Conservation (phyloP, 257 asterid genomes). For the Forsythia suspensa region DNA sequence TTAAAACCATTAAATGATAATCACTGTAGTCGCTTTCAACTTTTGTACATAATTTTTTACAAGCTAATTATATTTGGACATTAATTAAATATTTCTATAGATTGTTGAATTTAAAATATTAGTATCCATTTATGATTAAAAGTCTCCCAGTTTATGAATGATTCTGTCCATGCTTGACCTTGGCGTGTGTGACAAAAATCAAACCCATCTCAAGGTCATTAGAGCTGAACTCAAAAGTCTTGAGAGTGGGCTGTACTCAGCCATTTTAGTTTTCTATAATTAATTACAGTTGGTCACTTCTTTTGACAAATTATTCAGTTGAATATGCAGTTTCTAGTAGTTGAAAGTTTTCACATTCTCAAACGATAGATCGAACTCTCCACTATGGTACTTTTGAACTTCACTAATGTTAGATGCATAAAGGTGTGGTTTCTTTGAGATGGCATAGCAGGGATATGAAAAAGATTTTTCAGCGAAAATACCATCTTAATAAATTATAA, state of each 20-base stretch:
- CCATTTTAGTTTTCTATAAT: not conserved
- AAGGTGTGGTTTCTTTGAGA: not conserved
- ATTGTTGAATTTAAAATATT: too few species aligned
- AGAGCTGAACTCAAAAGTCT: not conserved
- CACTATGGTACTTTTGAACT: not conserved
- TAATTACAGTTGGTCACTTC: not conserved
- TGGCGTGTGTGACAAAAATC: not conserved
- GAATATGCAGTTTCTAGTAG: not conserved
- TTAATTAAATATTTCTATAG: not conserved
- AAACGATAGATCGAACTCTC: not conserved
- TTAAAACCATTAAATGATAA: not conserved
- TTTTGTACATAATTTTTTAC: not conserved
- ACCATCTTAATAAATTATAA: too few species aligned
- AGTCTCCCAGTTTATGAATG: not conserved
- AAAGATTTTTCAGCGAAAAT: too few species aligned
- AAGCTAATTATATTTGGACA: not conserved
- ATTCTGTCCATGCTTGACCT: not conserved
- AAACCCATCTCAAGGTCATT: not conserved
- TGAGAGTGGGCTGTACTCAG: not conserved
- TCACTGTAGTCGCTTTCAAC: not conserved
- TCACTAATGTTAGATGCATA: not conserved
- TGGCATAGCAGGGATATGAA: not conserved
- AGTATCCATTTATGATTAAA: not conserved
- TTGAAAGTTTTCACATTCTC: not conserved
- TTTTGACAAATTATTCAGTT: not conserved